Conservation (phyloP, 345 rosid genomes). For the Hypericum perforatum region DNA sequence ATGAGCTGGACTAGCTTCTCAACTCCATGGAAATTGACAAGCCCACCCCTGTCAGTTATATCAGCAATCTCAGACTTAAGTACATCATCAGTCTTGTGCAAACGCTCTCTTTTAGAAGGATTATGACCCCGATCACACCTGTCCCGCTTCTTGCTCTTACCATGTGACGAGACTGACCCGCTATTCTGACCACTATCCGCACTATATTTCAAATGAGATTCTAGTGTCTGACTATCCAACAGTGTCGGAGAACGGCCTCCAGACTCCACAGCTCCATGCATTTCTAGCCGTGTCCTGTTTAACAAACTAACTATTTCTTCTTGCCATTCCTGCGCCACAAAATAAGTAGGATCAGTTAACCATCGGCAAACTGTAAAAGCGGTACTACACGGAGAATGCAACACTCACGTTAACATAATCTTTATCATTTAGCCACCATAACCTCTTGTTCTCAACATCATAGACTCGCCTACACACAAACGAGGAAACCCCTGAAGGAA, state of each 20-base stretch:
- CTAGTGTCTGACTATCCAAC: neutral
- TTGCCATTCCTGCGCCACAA: constrained; percentile 1
- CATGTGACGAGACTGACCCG: constrained; percentile 3
- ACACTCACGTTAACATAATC: constrained; percentile 9
- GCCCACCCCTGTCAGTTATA: constrained; percentile 3
- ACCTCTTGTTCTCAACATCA: neutral
- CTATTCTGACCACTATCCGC: constrained; percentile 6
- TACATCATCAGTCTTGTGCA: neutral
- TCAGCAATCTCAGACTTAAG: neutral
- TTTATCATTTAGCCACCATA: constrained; percentile 9
- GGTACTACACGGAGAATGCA: neutral
- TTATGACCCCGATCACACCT: constrained; percentile 1
- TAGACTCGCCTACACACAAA: constrained; percentile 8
- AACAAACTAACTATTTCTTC: constrained; percentile 4
- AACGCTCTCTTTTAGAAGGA: constrained; percentile 6
- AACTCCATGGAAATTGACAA: constrained; percentile 1
- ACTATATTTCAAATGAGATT: constrained; percentile 3
- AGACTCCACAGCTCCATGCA: constrained; percentile 4
- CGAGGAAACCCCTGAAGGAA: constrained; percentile 9
- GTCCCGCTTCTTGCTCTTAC: constrained; percentile 7
- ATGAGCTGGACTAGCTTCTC: constrained; percentile 9
- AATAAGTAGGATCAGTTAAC: neutral
- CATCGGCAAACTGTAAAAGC: neutral
- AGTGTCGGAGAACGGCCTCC: constrained; percentile 7
- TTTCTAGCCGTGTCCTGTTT: constrained; percentile 3